Conservation (phyloP, 148 eudicot genomes). For the Agrostemma githago region DNA sequence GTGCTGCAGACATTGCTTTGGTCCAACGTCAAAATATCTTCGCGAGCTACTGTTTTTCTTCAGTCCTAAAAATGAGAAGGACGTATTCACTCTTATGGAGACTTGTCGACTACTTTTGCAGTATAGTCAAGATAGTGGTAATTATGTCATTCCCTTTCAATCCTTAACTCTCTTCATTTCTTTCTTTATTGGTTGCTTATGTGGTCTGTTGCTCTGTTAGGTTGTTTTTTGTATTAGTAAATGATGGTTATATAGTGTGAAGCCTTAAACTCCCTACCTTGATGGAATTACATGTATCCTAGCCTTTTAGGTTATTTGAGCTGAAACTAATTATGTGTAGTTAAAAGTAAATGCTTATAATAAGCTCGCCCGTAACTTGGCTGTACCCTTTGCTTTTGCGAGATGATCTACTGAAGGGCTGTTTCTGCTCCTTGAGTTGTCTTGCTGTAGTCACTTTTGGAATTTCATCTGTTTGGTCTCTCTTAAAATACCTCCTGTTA, state of each 20-base stretch:
- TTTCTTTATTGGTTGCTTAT: not conserved
- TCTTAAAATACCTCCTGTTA: not conserved
- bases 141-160: conserved; percentile 12
- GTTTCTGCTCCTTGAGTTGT: not conserved
- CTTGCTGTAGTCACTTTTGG: not conserved
- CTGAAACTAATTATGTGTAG: not conserved
- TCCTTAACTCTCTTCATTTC: not conserved
- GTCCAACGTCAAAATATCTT: conserved; percentile 74
- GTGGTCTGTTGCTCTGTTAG: not conserved
- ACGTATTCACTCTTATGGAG: conserved; percentile 62
- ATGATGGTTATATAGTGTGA: not conserved
- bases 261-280: not conserved
- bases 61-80: conserved; percentile 52
- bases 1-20: conserved; percentile 67
- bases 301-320: conserved; percentile 3
- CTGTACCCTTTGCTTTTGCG: not conserved
- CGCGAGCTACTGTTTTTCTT: conserved; percentile 76
- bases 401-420: not conserved
- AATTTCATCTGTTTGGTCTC: not conserved
- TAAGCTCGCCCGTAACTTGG: not conserved
- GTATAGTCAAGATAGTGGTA: conserved; percentile 58
- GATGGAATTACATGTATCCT: not conserved
- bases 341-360: not conserved
- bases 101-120: conserved; percentile 62
- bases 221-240: not conserved